A percentile compares a stretch with the other conserved stretches of the same genome.
Conservation (phyloP, 2,329 filamentous ascomycete species). For the Cryphonectria parasitica region DNA sequence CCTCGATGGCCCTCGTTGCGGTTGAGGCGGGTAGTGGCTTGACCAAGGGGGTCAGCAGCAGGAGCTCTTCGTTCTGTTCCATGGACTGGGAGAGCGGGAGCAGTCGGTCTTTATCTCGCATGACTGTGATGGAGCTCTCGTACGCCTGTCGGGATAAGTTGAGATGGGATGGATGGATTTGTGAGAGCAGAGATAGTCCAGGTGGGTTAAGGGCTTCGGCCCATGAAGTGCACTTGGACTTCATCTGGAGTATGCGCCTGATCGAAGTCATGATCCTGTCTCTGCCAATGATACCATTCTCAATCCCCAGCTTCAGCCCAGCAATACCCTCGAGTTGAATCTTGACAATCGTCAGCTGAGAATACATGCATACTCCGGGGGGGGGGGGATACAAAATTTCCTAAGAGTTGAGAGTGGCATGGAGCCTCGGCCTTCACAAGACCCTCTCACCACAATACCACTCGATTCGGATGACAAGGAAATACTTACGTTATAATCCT, state of each 20-base stretch:
- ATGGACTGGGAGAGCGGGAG: conserved; percentile 82
- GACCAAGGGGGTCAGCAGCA: conserved; percentile 85
- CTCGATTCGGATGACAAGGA: background rate
- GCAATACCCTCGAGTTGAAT: conserved; percentile 91
- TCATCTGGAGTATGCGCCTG: conserved; percentile 76
- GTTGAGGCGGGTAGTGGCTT: conserved; percentile 92
- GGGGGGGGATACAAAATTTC: background rate
- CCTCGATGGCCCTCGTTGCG: conserved; percentile 72
- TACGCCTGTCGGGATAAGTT: conserved; percentile 84
- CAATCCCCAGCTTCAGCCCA: conserved; percentile 84
- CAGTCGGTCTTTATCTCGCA: conserved; percentile 84
- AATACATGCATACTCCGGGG: background rate
- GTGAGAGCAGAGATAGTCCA: conserved; percentile 75
- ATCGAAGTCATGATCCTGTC: conserved; percentile 81
- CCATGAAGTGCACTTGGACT: conserved; percentile 87
- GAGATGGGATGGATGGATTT: conserved; percentile 81
- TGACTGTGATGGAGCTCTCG: conserved; percentile 89
- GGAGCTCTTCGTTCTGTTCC: conserved; percentile 83
- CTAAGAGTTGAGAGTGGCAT: background rate
- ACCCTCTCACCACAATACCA: background rate
- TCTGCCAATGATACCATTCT: conserved; percentile 86
- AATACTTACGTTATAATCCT: conserved; percentile 66
- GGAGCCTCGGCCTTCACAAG: background rate
- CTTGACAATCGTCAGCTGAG: background rate
- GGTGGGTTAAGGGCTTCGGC: conserved; percentile 86